Evolutionary conservation across 345 rosid genomes (phyloP), one percentile per base, ranked within the genome.

Genomic region (Camelina neglecta): DNA sequence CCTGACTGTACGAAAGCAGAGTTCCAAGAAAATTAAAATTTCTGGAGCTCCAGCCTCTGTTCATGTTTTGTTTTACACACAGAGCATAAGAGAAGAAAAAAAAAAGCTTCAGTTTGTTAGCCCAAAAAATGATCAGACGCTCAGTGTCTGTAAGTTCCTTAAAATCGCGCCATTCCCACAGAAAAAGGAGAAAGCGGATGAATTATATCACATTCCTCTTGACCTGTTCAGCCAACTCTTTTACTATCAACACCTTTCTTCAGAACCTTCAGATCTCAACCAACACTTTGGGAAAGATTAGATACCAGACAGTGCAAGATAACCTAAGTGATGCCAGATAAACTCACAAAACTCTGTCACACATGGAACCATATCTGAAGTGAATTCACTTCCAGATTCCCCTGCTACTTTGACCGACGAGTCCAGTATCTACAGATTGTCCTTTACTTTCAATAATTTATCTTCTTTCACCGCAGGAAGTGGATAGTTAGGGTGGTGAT

Each of bases 141-240:
- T 71, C 61, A 31, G 5, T 76, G 69, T 67, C 69, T 69, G 75
- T 77, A 65, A 57, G 81, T 58, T 77, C 76, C 76, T 57, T 64
- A 77, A 20, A 20, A 45, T 49, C 56, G 41, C 72, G 39, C 72
- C 81, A 71, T 71, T 75, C 69, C 76, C 71, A 33, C 68, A 29
- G 81, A 77, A 77, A 71, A 71, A 77, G 73, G 81, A 72, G 81
- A 77, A 77, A 67, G 73, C 76, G 62, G 9, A 65, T 65, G 68
- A 71, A 56, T 59, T 51, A 65, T 71, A 67, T 67, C 72, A 71
- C 67, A 16, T 62, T 44, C 47, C 51, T 35, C 65, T 56, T 71
- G 67, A 65, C 58, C 72, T 6, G 1, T 65, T 58, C 60, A 39
- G 38, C 60, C 38, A 48, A 45, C 53, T 39, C 65, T 45, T 76